Base-by-base conservation (phyloP, 2,329 filamentous ascomycete genomes). In the Talaromyces atroroseus region DNA sequence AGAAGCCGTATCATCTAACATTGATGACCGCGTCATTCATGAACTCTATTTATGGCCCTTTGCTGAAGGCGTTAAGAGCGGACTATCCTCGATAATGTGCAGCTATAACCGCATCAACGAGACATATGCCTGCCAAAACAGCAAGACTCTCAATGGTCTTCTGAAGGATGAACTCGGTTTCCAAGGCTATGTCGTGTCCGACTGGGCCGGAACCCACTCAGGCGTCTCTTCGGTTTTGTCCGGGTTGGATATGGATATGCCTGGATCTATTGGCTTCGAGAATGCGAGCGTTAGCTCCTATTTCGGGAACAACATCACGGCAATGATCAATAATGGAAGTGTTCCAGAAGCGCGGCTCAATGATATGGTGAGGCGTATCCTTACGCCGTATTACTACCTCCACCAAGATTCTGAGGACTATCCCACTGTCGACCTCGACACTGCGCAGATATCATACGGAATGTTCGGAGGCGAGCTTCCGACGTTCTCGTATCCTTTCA, bases 41-140 rank as follows among this genome's bases (percentile, higher is more conserved):
- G 83, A 86, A 66, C 73, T 80, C 21, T 86, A 87, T 56, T 74
- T 82, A 1, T 86, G 82, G 78, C 83, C 84, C 0, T 87, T 86
- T 58, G 78, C 81, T 59, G 81, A 86, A 53, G 78, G 80, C 0
- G 67, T 86, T 4, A 74, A 69, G 14, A 81, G 81, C 2, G 82
- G 82, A 1, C 78, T 78, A 0, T 79, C 76, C 0, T 80, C 78
- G 0, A 68, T 86, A 45, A 86, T 86, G 83, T 86, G 78, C 65
- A 69, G 60, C 1, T 77, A 77, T 61, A 74, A 77, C 26, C 66
- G 71, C 53, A 51, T 82, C 58, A 80, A 81, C 56, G 69, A 74
- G 21, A 74, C 72, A 1, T 79, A 76, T 59, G 71, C 75, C 3
- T 81, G 79, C 59, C 73, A 80, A 59, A 80, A 78, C 60, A 71